Conservation (phyloP, 2,329 filamentous ascomycete genomes). For the Colletotrichum karsti region DNA sequence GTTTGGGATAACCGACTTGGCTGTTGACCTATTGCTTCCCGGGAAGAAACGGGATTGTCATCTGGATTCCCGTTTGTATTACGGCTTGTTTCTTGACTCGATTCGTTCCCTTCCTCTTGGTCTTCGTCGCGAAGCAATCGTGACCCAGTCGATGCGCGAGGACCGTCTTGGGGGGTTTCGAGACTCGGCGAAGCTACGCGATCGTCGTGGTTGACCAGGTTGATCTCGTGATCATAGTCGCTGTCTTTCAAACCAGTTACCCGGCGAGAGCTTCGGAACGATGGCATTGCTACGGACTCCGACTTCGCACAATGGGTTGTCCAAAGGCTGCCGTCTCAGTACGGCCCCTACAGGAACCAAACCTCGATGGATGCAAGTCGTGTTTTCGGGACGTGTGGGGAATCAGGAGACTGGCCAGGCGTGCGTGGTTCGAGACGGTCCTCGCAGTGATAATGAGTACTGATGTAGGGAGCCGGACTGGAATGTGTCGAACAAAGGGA, state of each 20-base stretch:
- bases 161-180: conserved; percentile 1
- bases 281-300: conserved; percentile 42
- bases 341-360: background rate
- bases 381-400: conserved; percentile 30
- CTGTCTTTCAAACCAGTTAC: conserved; percentile 62
- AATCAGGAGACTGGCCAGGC: background rate
- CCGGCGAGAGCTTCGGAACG: conserved; percentile 60
- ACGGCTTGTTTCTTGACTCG: background rate
- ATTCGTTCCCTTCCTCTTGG: background rate
- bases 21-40: background rate
- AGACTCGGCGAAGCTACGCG: conserved; percentile 14
- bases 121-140: conserved; percentile 20
- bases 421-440: background rate
- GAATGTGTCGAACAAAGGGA: conserved; percentile 5
- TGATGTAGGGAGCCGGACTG: background rate
- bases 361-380: background rate
- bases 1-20: background rate
- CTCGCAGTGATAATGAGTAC: background rate
- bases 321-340: background rate
- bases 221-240: conserved; percentile 78
- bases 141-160: conserved; percentile 18
- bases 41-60: background rate
- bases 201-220: conserved; percentile 66
- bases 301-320: background rate
- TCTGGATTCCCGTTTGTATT: background rate